phyloP scores from a whole-genome alignment of 306 rosid species.

The Styphnolobium japonicum region DNA sequence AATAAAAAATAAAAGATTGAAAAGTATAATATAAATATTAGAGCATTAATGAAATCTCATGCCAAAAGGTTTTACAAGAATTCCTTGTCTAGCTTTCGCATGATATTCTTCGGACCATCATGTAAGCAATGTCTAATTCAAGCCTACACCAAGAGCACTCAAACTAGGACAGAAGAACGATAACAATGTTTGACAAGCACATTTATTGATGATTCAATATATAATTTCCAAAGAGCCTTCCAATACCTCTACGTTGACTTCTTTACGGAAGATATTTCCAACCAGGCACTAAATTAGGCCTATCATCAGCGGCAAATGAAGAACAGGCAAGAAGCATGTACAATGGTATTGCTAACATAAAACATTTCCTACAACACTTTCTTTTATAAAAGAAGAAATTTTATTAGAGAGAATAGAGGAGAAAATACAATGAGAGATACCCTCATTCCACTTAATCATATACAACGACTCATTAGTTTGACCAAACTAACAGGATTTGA shows the following conservation, averaged over 20 bases:
- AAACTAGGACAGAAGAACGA: not conserved
- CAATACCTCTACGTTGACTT: not conserved
- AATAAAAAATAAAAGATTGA: not conserved
- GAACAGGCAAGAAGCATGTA: not conserved
- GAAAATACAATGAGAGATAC: not conserved
- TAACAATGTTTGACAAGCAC: not conserved
- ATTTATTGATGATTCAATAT: not conserved
- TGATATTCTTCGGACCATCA: not conserved
- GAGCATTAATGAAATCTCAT: not conserved
- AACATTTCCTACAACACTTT: not conserved
- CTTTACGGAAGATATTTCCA: not conserved
- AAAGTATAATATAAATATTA: not conserved
- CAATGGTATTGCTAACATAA: not conserved
- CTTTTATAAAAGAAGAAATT: not conserved
- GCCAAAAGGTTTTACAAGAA: slow-evolving; percentile 4
- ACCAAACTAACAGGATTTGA: slow-evolving; percentile 2
- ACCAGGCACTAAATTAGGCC: not conserved
- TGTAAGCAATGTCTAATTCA: not conserved
- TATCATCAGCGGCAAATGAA: not conserved
- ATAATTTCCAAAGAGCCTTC: not conserved
- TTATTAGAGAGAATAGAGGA: not conserved
- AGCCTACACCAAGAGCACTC: not conserved
- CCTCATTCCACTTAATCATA: slow-evolving; percentile 20
- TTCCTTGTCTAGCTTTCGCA: not conserved
- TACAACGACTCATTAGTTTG: not conserved